Base-by-base conservation (phyloP, 2,329 filamentous ascomycete species). In the Alternaria ventricosa region DNA sequence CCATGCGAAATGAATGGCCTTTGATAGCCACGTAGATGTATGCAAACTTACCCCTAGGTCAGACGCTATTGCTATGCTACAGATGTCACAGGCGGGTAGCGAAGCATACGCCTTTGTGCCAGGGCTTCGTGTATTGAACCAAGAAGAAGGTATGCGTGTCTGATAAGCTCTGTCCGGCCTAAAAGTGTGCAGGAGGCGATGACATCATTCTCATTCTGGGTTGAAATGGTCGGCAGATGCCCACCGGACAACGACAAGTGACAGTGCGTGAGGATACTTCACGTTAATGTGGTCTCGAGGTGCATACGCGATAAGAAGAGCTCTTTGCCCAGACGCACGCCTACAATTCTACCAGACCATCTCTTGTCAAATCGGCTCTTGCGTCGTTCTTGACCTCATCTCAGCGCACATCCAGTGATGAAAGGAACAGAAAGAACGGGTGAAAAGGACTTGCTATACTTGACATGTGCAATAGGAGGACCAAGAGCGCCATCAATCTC, bases 261-360 rank as follows among this genome's bases (percentile, higher is more conserved):
- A 18, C 36, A 5, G 36, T 41, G 36, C 9, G 8, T 41, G 36
- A 41, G 1, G n/a, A 41, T 18, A 3, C 0, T 0, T 41, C 1
- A 3, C 36, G 11, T 41, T 18, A 0, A 18, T 18, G n/a, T 41
- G 11, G 36, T 18, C 1, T 11, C 36, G 9, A 11, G 36, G n/a
- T 3, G 36, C 36, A 41, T 0, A 41, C 36, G 36, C 36, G 18
- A 4, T 18, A 18, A 41, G 15, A 41, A 41, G 0, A 41, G 1
- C 33, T n/a, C 15, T 0, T 41, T 1, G 15, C 33, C 7, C 1
- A 3, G 8, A 5, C 2, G 15, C 3, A 41, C n/a, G 8, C 36
- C 8, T 11, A 18, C 36, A 3, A 41, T 18, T 9, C n/a, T 6
- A 2, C 1, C 1, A 3, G 4, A 8, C 33, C 33, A 3, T 41